Evolutionary conservation across 2,329 filamentous ascomycete species (phyloP).

Genomic region (Pseudocercospora musae): DNA sequence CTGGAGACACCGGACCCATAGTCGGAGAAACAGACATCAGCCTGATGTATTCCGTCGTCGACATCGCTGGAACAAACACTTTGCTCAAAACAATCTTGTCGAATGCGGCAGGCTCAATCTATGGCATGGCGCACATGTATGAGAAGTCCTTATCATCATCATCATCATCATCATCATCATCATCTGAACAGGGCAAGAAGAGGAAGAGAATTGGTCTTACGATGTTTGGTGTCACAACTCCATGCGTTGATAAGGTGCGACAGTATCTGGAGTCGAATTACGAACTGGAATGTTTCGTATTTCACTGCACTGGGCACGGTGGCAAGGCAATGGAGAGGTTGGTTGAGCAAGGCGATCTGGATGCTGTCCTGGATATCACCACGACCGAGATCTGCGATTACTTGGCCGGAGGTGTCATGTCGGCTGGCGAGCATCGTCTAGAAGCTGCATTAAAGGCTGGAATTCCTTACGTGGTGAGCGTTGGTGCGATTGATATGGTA

Average conservation of each 20-base stretch:
- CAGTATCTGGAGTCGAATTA: conserved; percentile 47
- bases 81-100: conserved; percentile 56
- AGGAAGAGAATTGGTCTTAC: conserved; percentile 60
- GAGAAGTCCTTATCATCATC: conserved; percentile 14
- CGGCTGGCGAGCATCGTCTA: conserved; percentile 56
- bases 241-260: conserved; percentile 57
- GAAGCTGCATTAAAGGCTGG: conserved; percentile 55
- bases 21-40: conserved; percentile 66
- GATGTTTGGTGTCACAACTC: conserved; percentile 74
- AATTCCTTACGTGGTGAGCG: conserved; percentile 55
- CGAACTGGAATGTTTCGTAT: conserved; percentile 59
- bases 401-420: conserved; percentile 61
- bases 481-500: conserved; percentile 55
- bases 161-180: not conserved
- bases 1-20: conserved; percentile 62
- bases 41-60: conserved; percentile 69
- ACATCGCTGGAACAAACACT: conserved; percentile 63
- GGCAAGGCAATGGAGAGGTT: conserved; percentile 67
- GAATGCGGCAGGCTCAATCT: conserved; percentile 62
- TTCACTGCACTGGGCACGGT: conserved; percentile 68
- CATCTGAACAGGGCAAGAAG: conserved; percentile 6
- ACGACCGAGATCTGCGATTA: conserved; percentile 67
- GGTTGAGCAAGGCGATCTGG: conserved; percentile 55
- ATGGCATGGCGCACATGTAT: conserved; percentile 55
- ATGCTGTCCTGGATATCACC: conserved; percentile 67